Evolutionary conservation across 2,329 filamentous ascomycete genomes (phyloP), one percentile per base, ranked within the genome.

Genomic region (Hawksworthiomyces lignivorus): DNA sequence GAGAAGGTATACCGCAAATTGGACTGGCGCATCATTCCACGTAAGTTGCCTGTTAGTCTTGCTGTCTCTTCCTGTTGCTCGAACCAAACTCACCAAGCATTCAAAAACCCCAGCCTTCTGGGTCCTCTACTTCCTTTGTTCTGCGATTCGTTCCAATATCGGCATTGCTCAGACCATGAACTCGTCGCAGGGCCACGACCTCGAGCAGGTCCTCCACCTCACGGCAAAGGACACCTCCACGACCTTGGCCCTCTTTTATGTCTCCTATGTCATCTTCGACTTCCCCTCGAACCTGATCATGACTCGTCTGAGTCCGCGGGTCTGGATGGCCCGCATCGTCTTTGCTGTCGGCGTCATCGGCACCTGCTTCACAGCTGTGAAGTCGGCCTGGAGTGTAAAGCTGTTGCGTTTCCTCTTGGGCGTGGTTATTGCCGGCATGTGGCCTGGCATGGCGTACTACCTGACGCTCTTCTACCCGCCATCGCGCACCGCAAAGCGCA

Each of bases 111-210:
- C 48, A 73, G 86, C 88, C 22, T 90, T 95, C 62, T 95, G 88
- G 88, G 62, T 82, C 14, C 73, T 95, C 14, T 95, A 95, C 66
- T 95, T 95, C 58, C 75, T 95, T 50, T 92, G 87, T 70, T 92
- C 87, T 0, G 88, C 87, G 47, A 92, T 95, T 55, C 81, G 87
- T 39, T 92, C 87, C 54, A 95, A 94, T 62, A 86, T 95, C 50
- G 87, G 87, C 48, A 80, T 95, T 52, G 85, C 88, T n/a, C 87
- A 95, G 65, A 95, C 88, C 2, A 95, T 95, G 88, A 95, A 95
- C 63, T 63, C 63, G 22, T 63, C 72, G 15, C 63, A 73, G 31
- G 72, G 75, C 26, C 87, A 95, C 57, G 82, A 92, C 56, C 76
- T 95, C n/a, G 75, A 75, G 51, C 75, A 77, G 3, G 73, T 83